Evolutionary conservation across 306 rosid genomes (phyloP).

Genomic region (Adenanthera pavonina): DNA sequence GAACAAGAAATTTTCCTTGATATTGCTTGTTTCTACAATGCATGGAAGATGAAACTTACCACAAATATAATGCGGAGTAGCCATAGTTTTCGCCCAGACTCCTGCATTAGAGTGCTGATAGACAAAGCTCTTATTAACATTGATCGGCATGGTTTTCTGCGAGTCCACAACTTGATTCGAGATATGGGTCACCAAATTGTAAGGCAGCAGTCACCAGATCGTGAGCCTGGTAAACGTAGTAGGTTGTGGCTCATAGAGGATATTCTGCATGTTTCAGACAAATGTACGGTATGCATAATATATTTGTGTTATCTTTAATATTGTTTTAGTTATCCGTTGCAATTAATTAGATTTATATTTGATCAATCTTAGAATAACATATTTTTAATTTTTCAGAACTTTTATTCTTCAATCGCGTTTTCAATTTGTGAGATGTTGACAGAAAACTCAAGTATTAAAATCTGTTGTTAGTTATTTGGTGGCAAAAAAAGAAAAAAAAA

Average conservation of each 20-base stretch:
- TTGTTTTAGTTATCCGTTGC: too few species aligned
- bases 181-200: conserved; percentile 7
- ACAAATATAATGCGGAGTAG: background rate
- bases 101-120: background rate
- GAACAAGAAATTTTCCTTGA: too few species aligned
- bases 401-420: too few species aligned
- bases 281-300: background rate
- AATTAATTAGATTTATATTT: too few species aligned
- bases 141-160: background rate
- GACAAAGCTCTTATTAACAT: background rate
- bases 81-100: background rate
- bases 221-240: background rate
- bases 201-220: too few species aligned
- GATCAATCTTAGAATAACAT: too few species aligned
- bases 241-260: background rate
- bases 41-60: background rate
- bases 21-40: background rate
- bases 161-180: background rate
- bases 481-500: too few species aligned
- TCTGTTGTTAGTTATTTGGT: too few species aligned
- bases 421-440: too few species aligned
- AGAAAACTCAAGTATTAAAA: too few species aligned
- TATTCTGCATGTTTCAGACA: background rate
- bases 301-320: too few species aligned
- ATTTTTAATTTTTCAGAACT: too few species aligned